A percentile compares a stretch with the other conserved stretches of the same genome.
These are phyloP conservation scores for Irpex sp. DNA, from an alignment of 1,284 basidiomycete genomes.

Conservation along the genomic window DNA sequence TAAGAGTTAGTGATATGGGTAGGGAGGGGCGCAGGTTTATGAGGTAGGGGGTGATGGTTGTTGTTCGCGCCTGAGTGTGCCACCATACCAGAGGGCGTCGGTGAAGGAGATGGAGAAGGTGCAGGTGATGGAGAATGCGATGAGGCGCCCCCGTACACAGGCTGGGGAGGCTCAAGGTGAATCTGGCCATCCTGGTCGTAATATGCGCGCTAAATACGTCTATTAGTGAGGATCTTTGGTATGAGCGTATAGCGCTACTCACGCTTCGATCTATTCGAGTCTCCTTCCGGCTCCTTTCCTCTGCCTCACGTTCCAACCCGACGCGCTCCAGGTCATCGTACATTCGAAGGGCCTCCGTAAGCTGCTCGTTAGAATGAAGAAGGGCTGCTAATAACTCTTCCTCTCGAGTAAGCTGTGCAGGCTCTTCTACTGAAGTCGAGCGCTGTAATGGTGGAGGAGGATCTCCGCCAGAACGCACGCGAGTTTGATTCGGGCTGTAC, in stretches of 20 bases:
- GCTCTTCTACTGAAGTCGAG: constrained; percentile 23
- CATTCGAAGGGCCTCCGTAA: constrained; percentile 43
- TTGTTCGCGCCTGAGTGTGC: constrained; percentile 6
- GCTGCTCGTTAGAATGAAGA: constrained; percentile 59
- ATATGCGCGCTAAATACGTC: constrained; percentile 17
- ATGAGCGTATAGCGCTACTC: constrained; percentile 18
- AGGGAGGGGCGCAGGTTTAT: constrained; percentile 9
- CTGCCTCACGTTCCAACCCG: constrained; percentile 55
- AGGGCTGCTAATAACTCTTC: constrained; percentile 63
- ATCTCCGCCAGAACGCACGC: constrained; percentile 12
- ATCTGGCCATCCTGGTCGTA: constrained; percentile 27
- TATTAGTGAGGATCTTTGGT: not conserved
- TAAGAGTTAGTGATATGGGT: constrained; percentile 24
- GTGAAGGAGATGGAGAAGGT: constrained; percentile 34
- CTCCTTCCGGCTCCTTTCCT: constrained; percentile 61
- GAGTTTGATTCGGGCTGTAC: constrained; percentile 16
- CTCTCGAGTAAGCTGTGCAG: constrained; percentile 48
- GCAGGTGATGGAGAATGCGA: constrained; percentile 38
- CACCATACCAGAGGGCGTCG: constrained; percentile 32
- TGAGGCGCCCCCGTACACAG: constrained; percentile 26
- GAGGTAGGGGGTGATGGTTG: constrained; percentile 4
- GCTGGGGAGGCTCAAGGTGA: constrained; percentile 23
- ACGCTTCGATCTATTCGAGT: constrained; percentile 54
- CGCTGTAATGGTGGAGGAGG: constrained; percentile 10
- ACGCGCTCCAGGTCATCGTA: constrained; percentile 68